A percentile compares a stretch with the other conserved stretches of the same genome.
phyloP scores from a whole-genome alignment of 345 rosid species.

The Eucalyptus camaldulensis region DNA sequence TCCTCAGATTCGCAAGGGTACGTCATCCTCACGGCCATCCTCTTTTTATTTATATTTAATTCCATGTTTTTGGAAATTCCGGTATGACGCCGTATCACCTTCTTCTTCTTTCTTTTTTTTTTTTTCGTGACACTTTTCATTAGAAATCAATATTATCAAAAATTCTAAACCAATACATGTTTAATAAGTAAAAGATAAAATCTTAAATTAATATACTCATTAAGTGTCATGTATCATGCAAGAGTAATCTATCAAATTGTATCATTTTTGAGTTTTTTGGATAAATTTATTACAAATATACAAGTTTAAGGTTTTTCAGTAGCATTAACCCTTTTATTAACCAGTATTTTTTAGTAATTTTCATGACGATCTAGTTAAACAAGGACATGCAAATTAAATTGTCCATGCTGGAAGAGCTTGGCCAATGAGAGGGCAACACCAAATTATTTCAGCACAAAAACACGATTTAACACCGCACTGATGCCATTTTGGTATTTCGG shows the following conservation, averaged over 20 bases:
- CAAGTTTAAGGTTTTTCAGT: rapidly evolving
- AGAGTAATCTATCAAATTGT: rapidly evolving
- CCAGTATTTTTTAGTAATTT: background rate
- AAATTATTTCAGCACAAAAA: background rate
- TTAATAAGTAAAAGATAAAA: rapidly evolving
- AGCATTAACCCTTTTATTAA: too few species aligned
- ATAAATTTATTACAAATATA: too few species aligned
- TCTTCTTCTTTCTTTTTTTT: rapidly evolving
- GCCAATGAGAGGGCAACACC: background rate
- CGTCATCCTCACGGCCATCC: background rate
- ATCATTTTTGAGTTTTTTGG: too few species aligned
- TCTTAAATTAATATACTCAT: too few species aligned
- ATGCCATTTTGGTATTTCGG: background rate
- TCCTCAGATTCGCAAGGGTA: background rate
- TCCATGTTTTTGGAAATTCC: background rate
- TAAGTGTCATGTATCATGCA: rapidly evolving
- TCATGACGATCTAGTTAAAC: rapidly evolving
- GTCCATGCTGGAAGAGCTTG: rapidly evolving
- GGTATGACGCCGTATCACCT: background rate
- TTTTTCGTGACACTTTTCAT: background rate
- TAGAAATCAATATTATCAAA: background rate
- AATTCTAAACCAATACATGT: rapidly evolving
- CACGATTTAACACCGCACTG: rapidly evolving
- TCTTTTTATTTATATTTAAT: background rate
- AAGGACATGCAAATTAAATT: background rate